phyloP scores from a whole-genome alignment of 345 rosid species.

The Pistacia atlantica region DNA sequence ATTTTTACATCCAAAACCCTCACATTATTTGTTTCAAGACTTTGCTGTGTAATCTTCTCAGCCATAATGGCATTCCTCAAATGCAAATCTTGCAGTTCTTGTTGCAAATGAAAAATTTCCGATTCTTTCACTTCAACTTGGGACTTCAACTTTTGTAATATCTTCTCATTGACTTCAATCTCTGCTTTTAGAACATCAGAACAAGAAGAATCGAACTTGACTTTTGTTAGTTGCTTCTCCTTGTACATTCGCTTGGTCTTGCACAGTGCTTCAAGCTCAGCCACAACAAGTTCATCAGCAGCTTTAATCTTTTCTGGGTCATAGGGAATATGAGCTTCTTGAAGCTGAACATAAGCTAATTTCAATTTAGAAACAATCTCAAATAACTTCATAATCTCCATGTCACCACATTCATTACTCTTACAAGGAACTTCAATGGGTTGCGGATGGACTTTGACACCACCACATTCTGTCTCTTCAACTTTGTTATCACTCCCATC shows the following conservation, averaged over 20 bases:
- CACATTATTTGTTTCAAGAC: slow-evolving; percentile 24
- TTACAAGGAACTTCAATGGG: slow-evolving; percentile 21
- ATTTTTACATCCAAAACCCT: slow-evolving; percentile 26
- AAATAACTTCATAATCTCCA: slow-evolving; percentile 46
- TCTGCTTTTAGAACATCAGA: slow-evolving; percentile 36
- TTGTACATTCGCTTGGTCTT: slow-evolving; percentile 38
- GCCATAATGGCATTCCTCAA: slow-evolving; percentile 30
- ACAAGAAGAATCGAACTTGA: slow-evolving; percentile 31
- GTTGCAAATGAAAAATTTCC: slow-evolving; percentile 37
- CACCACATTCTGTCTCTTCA: slow-evolving; percentile 30
- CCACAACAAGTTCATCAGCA: slow-evolving; percentile 51
- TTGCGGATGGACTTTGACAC: slow-evolving; percentile 35
- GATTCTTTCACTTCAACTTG: slow-evolving; percentile 36
- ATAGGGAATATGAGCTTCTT: slow-evolving; percentile 62
- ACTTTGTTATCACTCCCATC: slow-evolving; percentile 33
- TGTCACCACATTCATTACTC: slow-evolving; percentile 25
- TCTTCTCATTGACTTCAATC: slow-evolving; percentile 38
- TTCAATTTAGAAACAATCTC: slow-evolving; percentile 48
- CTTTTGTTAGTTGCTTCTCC: slow-evolving; percentile 26
- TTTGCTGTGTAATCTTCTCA: slow-evolving; percentile 33
- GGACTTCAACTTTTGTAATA: slow-evolving; percentile 42
- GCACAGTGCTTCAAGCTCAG: slow-evolving; percentile 49
- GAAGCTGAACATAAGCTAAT: slow-evolving; percentile 56
- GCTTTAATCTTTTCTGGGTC: slow-evolving; percentile 55
- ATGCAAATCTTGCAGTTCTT: slow-evolving; percentile 36